Percentiles rank a stretch among this genome's conserved stretches.
These are phyloP conservation scores for Mrakia hoshinonis DNA, from an alignment of 768 basidiomycete genomes.

Conservation along the genomic window DNA sequence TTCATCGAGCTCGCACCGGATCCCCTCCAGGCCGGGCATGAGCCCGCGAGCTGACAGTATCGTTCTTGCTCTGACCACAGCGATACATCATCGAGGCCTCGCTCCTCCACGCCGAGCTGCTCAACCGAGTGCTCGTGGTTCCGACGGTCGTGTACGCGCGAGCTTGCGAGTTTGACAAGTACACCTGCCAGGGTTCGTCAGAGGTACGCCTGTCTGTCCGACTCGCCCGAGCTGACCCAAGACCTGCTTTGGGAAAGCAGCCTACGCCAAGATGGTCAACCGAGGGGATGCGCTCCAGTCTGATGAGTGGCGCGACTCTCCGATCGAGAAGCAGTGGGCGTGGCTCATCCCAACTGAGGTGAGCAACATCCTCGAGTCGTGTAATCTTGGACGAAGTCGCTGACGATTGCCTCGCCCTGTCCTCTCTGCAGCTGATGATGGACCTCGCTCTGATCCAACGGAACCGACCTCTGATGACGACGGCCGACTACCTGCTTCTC, in stretches of 20 bases:
- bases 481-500: slow-evolving; percentile 46
- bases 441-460: slow-evolving; percentile 45
- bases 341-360: slow-evolving; percentile 35
- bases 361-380: too few relatives aligned
- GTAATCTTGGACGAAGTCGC: slow-evolving; percentile 9
- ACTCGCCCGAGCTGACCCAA: neutral
- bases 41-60: neutral
- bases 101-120: slow-evolving; percentile 44
- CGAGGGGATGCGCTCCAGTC: slow-evolving; percentile 44
- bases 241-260: slow-evolving; percentile 30
- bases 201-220: neutral
- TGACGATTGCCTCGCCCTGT: slow-evolving; percentile 32
- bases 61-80: slow-evolving; percentile 28
- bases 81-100: slow-evolving; percentile 48
- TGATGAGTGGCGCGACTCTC: slow-evolving; percentile 45
- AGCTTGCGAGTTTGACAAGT: slow-evolving; percentile 45
- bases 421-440: slow-evolving; percentile 39
- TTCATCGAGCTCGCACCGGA: too few relatives aligned
- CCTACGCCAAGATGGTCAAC: slow-evolving; percentile 47
- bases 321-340: slow-evolving; percentile 38
- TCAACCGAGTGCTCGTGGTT: slow-evolving; percentile 46
- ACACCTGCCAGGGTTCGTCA: slow-evolving; percentile 21
- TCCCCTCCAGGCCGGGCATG: neutral
- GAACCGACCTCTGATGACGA: slow-evolving; percentile 43
- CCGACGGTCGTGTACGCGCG: slow-evolving; percentile 49